Evolutionary conservation across 2,329 filamentous ascomycete species (phyloP).

Genomic region (Pseudogymnoascus sp.): DNA sequence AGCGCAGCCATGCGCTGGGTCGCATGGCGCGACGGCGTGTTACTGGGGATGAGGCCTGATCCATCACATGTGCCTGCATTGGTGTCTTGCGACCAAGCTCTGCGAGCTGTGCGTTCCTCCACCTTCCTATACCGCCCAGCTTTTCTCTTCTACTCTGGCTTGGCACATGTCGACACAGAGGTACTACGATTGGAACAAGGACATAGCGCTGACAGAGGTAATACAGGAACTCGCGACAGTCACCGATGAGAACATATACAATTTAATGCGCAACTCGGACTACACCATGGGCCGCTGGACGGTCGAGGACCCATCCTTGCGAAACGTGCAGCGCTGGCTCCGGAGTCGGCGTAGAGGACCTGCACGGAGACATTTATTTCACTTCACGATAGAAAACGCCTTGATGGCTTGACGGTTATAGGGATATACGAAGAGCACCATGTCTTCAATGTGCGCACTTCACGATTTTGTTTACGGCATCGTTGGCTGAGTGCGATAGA

Average conservation of each 20-base stretch:
- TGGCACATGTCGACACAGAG: neutral
- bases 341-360: slow-evolving; percentile 31
- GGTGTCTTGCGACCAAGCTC: slow-evolving; percentile 48
- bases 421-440: neutral
- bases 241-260: slow-evolving; percentile 54
- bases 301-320: slow-evolving; percentile 53
- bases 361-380: neutral
- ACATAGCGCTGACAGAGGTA: neutral
- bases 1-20: slow-evolving; percentile 55
- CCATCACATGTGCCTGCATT: slow-evolving; percentile 44
- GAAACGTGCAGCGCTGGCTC: slow-evolving; percentile 53
- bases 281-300: slow-evolving; percentile 54
- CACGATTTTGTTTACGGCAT: neutral
- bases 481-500: slow-evolving; percentile 2
- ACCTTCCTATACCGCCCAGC: neutral
- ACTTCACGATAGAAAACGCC: slow-evolving; percentile 7
- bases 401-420: slow-evolving; percentile 2
- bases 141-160: neutral
- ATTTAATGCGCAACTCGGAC: slow-evolving; percentile 48
- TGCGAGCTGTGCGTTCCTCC: slow-evolving; percentile 45
- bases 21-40: slow-evolving; percentile 45
- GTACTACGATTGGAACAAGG: neutral
- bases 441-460: slow-evolving; percentile 6
- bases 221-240: slow-evolving; percentile 50
- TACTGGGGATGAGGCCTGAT: slow-evolving; percentile 46